Base-by-base conservation (phyloP, 208 protist species). In the Wallacemonas sp. region DNA sequence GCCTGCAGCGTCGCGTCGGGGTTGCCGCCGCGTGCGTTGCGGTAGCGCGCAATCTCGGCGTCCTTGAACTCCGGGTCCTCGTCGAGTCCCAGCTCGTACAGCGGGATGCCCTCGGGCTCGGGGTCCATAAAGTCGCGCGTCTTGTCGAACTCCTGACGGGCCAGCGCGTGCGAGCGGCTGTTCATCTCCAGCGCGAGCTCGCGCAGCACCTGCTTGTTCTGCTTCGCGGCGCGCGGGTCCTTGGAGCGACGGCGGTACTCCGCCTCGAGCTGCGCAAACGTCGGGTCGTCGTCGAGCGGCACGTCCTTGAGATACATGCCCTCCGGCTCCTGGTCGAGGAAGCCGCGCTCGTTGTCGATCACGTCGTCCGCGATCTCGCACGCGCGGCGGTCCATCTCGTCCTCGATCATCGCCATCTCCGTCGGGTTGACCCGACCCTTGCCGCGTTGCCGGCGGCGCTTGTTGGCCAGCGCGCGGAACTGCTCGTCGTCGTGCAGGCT, bases 311-410 rank as follows among this genome's bases (percentile, higher is more conserved):
- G 61, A 25, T 67, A 68, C 91, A 96, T 93, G 14, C 91, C 91
- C 73, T 92, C 86, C 38, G 91, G 91, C 76, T 91, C 76, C 33
- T 55, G 79, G 36, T 93, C 86, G 2, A 96, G 79, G 64, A 93
- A 94, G 2, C 70, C 81, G 23, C 83, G 87, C 64, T 93, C 86
- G 49, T 80, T 67, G 16, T 79, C 73, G 26, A 96, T 80, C 18
- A 91, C 63, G 65, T 92, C 84, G 48, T 95, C 82, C 45, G 82
- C 86, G 50, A 96, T 92, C 72, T 94, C 79, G 57, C 71, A 82
- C 29, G 77, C 87, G 25, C 85, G 74, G 41, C 64, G 66, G 65
- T 96, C 77, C 77, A 96, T 91, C 38, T 84, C 80, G 50, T 89
- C 82, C 72, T 92, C 79, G 28, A 96, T 76, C 63, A 76, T 75